Evolutionary conservation across 441 rosid species (phyloP), one percentile per base, ranked within the genome.

Genomic region (Cnidoscolus chayamansa): DNA sequence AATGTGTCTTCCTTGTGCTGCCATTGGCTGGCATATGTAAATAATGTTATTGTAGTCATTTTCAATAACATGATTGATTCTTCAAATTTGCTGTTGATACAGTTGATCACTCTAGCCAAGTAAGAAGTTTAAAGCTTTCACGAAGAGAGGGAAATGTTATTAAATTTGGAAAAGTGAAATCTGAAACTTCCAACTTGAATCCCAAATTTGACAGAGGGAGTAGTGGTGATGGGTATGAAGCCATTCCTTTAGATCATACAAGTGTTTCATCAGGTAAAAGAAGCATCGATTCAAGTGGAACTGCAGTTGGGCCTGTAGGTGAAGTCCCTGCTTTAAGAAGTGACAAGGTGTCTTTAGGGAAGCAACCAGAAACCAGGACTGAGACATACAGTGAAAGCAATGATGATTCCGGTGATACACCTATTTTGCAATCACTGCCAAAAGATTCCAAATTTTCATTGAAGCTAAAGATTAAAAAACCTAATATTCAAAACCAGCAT

Each of bases 401-500:
- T 80, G 90, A 77, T 74, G 90, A 83, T 72, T 82, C 86, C 72
- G 85, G 82, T 56, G 87, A 76, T 55, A 63, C 83, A 20, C 83
- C 91, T 61, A 73, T 67, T 76, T 80, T 80, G 54, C 87, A 79
- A 68, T 81, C 91, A 8, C 68, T 83, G 74, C 83, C 83, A 35
- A 90, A 87, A 83, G 94, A 95, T 72, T 72, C 92, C 65, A 91
- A 95, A 80, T 86, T 94, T 64, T 81, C 90, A 20, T 84, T 93
- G 73, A 96, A 86, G 78, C 85, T 96, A 63, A 96, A 93, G 85
- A 89, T 96, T 72, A 96, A 87, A 78, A 96, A 93, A 65, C 90
- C 91, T 45, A 81, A 69, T 67, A 78, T 85, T 66, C 91, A 85
- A 79, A 89, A 85, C 75, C 87, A 83, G 78, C 78, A 81, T 74